Evolutionary conservation across 2,329 filamentous ascomycete genomes (phyloP), one percentile per base, ranked within the genome.

Genomic region (Colletotrichum ledebouriae): DNA sequence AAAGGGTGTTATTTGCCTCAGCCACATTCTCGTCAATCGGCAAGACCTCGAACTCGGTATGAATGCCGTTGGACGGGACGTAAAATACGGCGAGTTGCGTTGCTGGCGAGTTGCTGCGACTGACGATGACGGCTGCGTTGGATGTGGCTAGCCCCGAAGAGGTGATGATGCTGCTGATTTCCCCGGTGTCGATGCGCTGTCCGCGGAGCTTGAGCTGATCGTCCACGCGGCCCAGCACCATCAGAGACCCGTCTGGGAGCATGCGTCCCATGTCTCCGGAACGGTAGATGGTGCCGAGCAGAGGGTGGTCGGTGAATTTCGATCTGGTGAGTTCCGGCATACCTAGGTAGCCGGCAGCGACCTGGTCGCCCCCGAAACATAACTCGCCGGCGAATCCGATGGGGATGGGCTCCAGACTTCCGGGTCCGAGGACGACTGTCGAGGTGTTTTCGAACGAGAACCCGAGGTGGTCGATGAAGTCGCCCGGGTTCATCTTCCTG

Each of bases 331-430:
- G 78, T 3, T 86, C 83, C 0, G 87, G 84, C 77, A 86, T 83
- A 65, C 90, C 88, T 33, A 96, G 83, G 74, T 95, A 97, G 1
- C 93, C 93, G 44, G 86, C 83, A 47, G 89, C 90, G 5, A 97
- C 88, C 78, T 97, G 94, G 56, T 92, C 88, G 11, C 94, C 94
- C 13, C 93, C 94, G 76, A 97, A 96, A 74, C 92, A 97, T 6
- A 97, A 84, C 76, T 97, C 94, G 11, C 94, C 94, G 15, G 93
- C 82, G 70, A 88, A 91, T 3, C 94, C 93, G 6, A 87, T 76
- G 0, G 93, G 93, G 0, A 94, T 80, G 1, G 88, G 74, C 0
- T 85, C 77, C 4, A 89, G 74, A 2, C 79, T 75, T 4, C 79
- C 79, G 0, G 78, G 78, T 17, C 74, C 75, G 15, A 92, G 76